Conservation (phyloP, 176 grass and related monocot genomes). For the Oryza glaberrima region DNA sequence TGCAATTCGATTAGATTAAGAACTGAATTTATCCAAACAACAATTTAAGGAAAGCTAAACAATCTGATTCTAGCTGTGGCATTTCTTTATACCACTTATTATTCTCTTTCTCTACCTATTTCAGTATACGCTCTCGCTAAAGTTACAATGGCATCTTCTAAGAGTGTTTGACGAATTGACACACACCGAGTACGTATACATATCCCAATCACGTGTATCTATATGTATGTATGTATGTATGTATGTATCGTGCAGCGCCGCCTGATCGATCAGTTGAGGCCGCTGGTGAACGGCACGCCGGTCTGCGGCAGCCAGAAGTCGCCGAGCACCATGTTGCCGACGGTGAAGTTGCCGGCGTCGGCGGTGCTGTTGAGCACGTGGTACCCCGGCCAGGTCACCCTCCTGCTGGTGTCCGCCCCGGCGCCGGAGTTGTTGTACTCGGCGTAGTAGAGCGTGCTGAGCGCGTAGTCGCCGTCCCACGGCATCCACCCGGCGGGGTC, state of each 20-base stretch:
- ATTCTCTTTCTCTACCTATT: background rate
- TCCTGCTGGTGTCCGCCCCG: constrained; percentile 53
- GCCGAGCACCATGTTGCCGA: constrained; percentile 76
- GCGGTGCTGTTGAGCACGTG: constrained; percentile 57
- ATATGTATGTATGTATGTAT: background rate
- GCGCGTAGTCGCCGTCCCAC: constrained; percentile 75
- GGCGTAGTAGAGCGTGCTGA: constrained; percentile 85
- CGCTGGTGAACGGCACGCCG: constrained; percentile 72
- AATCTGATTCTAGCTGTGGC: background rate
- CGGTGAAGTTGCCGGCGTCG: constrained; percentile 81
- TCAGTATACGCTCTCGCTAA: constrained; percentile 1
- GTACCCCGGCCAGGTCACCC: constrained; percentile 76
- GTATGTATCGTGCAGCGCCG: background rate
- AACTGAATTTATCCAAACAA: background rate
- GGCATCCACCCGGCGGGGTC: constrained; percentile 79
- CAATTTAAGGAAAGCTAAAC: background rate
- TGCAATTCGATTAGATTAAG: background rate
- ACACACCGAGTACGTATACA: background rate
- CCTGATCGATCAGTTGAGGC: constrained; percentile 45
- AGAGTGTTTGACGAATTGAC: background rate
- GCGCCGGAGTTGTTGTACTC: constrained; percentile 73
- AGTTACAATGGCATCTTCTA: background rate
- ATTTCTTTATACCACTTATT: constrained; percentile 19
- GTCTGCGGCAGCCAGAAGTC: constrained; percentile 88
- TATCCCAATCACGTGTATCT: background rate